Evolutionary conservation across 768 basidiomycete genomes (phyloP), one percentile per base, ranked within the genome.

Genomic region (Pleurotus platypus): DNA sequence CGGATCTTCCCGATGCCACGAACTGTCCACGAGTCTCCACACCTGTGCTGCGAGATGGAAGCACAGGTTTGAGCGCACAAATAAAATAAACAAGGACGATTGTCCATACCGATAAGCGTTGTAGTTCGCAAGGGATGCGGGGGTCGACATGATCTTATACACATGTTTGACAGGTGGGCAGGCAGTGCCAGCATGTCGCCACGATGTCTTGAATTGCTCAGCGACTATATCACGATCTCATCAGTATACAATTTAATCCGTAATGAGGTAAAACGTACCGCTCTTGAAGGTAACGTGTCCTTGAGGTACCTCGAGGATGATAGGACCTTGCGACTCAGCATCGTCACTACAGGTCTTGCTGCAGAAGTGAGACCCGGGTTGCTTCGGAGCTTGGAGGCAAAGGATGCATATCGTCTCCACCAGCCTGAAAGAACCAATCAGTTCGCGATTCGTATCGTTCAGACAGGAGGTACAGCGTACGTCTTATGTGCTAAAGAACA

Each of bases 171-270:
- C 86, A 26, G 76, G 70, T 6, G 87, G 87, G 58, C 85, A 84
- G 13, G 68, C 42, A 15, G 78, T 80, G 18, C 78, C 73, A 43
- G 62, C 70, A 62, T 88, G 87, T 58, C 86, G 76, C 87, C 87
- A 89, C 18, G 86, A 85, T 55, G 79, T 61, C 62, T 81, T 85
- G 73, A 89, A 89, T 62, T 88, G 87, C 62, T 84, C 83, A 20
- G 77, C 71, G 27, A 86, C 86, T 87, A 56, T 9, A 50, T 35
- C 9, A 9, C 30, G 8, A 35, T 35, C 30, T 9, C 30, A 35
- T 35, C 30, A 35, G 30, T 35, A 35, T 35, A 11, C 30, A 35
- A 9, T 35, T 2, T 3, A 9, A 35, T 35, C 9, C 8, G 30
- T 0, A 0, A 0, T 9, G 30, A 35, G 30, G 8, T 11, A 46